Percentiles rank a stretch among this genome's conserved stretches.
These are phyloP conservation scores for Jimgerdemannia lactiflua DNA, from an alignment of 192 early-diverging fungal genomes.

Conservation along the genomic window DNA sequence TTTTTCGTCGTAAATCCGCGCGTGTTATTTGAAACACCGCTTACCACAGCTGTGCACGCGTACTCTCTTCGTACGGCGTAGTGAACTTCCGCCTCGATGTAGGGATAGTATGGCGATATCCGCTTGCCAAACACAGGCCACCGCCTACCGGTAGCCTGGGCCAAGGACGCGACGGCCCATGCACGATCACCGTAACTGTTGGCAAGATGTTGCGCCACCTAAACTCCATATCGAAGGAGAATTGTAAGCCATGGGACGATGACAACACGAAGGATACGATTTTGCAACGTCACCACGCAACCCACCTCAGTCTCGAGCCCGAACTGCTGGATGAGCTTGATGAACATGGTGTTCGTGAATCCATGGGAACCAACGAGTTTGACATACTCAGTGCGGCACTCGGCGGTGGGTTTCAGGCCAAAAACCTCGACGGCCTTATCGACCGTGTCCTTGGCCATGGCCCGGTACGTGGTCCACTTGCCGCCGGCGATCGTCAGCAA, in stretches of 20 bases:
- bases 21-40: conserved; percentile 14
- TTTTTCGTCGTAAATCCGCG: neutral
- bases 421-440: conserved; percentile 83
- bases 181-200: conserved; percentile 94
- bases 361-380: conserved; percentile 83
- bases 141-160: conserved; percentile 63
- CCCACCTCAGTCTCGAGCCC: conserved; percentile 80
- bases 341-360: conserved; percentile 92
- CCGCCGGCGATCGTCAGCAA: conserved; percentile 96
- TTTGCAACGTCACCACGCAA: neutral
- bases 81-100: conserved; percentile 90
- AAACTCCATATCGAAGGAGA: too few species aligned
- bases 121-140: conserved; percentile 83
- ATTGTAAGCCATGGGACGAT: too few species aligned
- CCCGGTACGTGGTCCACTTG: conserved; percentile 98
- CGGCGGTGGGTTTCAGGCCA: conserved; percentile 56
- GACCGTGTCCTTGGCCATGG: conserved; percentile 95
- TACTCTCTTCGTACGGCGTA: conserved; percentile 92
- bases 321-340: conserved; percentile 94
- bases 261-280: neutral
- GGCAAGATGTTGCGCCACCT: conserved; percentile 84
- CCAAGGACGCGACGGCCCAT: conserved; percentile 88
- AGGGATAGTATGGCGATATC: conserved; percentile 83
- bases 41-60: conserved; percentile 78
- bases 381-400: conserved; percentile 72